Evolutionary conservation across 306 rosid species (phyloP), one percentile per base, ranked within the genome.

Genomic region (Malus fusca): DNA sequence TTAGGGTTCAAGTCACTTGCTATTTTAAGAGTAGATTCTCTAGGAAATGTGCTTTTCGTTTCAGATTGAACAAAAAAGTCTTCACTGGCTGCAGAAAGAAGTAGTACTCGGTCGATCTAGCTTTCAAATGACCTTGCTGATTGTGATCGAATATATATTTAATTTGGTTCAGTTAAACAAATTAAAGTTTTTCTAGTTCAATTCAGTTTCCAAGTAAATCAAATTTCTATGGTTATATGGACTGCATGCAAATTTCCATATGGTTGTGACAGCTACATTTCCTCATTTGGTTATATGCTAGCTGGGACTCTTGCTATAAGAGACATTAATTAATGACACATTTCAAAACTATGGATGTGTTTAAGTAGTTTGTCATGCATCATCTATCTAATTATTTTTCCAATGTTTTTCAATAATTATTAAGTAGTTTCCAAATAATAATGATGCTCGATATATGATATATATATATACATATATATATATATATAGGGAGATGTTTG

Each of bases 1-100:
- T 74, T 53, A 62, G 79, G 76, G 48, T 72, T 73, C 63, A 14
- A 72, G 71, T 73, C 68, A 40, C 70, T 80, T 86, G 68, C 87
- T 80, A 69, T 72, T 42, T 77, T 62, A 70, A 73, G 73, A 21
- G 61, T 69, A 80, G 81, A 82, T 88, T 80, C 80, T 66, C 87
- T 84, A 73, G 84, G 90, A 87, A 90, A 86, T 88, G 85, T 82
- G 42, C 72, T 42, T 68, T 73, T n/a, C 66, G 62, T 17, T 68
- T 52, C 68, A 42, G 40, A 44, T 35, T 44, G 44, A 64, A 37
- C n/a, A 56, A 69, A 56, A 65, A 48, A 15, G 78, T 73, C 75
- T 78, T 64, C 53, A 67, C 66, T 77, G 75, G 77, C 73, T 5
- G 55, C 8, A 73, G 35, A 69, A 65, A 78, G 68, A 78, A 56